Base-by-base conservation (phyloP, 805 yeast species). In the Grigorovia transvaalensis region DNA sequence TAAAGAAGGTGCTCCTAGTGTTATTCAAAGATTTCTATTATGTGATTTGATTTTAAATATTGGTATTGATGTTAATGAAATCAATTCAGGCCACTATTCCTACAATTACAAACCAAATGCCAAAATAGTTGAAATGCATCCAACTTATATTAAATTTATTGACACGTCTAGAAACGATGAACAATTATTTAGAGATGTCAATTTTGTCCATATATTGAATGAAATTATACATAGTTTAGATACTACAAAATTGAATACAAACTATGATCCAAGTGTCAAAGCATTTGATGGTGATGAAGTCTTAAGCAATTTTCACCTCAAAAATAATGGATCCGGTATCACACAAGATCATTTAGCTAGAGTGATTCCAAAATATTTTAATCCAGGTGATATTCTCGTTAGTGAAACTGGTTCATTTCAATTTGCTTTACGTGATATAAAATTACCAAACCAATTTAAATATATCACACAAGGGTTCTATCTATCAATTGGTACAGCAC, bases 401-500 rank as follows among this genome's bases (percentile, higher is more conserved):
- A 77, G 81, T 51, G 97, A 90, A 57, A 86, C 95, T 1, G 89
- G 96, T 49, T 81, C 95, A 1, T 78, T 86, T 63, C 81, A 84
- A 74, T 88, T 88, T 70, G 90, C 84, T 9, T 63, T 84, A 45
- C 80, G 87, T 33, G 91, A 85, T 60, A 63, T 84, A 38, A 70
- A 71, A 57, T 76, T 90, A 53, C 86, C 89, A 44, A 60, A 66
- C 18, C 74, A 77, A 50, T 70, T 77, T 30, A 71, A 71, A 49
- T 70, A 74, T 50, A 71, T 83, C 42, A 76, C 88, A 2, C 95
- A 88, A 69, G 77, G 81, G 19, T 86, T 84, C 62, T 90, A 84
- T 63, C 78, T 89, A 8, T 87, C 95, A 1, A 90, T 90, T 59
- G 97, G 97, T 6, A 85, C 80, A 71, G 91, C 95, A 0, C 71